phyloP scores from a whole-genome alignment of 352 stramenopile species.

The Globisporangium barbulae region DNA sequence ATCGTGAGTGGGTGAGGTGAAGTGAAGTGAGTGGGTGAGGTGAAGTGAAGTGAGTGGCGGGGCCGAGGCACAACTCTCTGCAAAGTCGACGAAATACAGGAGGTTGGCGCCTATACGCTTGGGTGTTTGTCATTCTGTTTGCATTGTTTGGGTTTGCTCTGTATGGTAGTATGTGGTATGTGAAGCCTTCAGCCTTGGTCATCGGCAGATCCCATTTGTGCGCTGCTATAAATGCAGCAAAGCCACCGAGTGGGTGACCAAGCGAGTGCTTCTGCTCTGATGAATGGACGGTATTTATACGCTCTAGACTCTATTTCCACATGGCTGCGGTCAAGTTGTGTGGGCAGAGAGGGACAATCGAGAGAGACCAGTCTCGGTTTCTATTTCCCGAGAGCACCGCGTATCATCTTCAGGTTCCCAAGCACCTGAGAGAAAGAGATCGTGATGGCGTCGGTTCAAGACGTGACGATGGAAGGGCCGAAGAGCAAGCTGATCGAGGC shows the following conservation, averaged over 20 bases:
- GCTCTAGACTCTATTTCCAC: neutral
- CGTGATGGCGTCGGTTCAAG: neutral
- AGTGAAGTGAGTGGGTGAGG: neutral
- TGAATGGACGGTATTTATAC: slow-evolving; percentile 4
- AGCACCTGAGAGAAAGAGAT: neutral
- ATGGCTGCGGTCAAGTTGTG: neutral
- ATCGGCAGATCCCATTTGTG: too few species aligned
- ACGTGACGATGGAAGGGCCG: slow-evolving; percentile 34
- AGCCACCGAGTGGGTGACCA: neutral
- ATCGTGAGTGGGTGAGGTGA: slow-evolving; percentile 23
- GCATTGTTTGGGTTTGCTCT: neutral
- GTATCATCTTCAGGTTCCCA: neutral
- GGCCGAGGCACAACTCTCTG: neutral
- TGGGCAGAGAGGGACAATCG: neutral
- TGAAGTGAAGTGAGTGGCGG: neutral
- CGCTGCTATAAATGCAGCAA: neutral
- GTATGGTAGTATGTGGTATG: neutral
- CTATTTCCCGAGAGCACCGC: neutral
- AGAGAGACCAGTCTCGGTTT: slow-evolving; percentile 3
- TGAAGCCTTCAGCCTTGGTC: neutral
- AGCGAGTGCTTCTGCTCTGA: too few species aligned
- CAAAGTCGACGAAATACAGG: neutral
- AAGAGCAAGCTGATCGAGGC: slow-evolving; percentile 78
- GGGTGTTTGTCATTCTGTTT: neutral
- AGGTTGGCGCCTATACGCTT: slow-evolving; percentile 6